Evolutionary conservation across 2,329 filamentous ascomycete genomes (phyloP), one percentile per base, ranked within the genome.

Genomic region (Fusarium bactridioides): DNA sequence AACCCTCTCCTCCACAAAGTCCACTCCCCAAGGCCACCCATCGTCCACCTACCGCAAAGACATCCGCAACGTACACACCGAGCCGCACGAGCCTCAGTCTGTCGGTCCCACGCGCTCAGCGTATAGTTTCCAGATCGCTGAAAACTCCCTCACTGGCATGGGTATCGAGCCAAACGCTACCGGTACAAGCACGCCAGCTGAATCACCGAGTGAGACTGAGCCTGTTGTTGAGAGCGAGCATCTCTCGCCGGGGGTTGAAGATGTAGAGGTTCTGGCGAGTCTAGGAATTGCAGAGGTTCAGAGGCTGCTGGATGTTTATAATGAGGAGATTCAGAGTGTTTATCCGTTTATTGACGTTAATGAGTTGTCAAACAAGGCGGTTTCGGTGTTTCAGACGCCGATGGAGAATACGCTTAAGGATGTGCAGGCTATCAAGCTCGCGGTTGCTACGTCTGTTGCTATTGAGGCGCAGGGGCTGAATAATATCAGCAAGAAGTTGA

Each of bases 41-140:
- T 57, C 63, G 4, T 57, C 63, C 4, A 43, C 60, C 9, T 66
- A 66, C 25, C 54, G 29, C 29, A 35, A 29, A 18, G 63, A 66
- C 15, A n/a, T 64, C 8, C 60, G 63, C 15, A 64, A 66, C 9
- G 60, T 57, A 2, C 48, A 25, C 15, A 58, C 12, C 5, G 63
- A 50, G 4, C 63, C 63, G 10, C 45, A 60, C 3, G 48, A 66
- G 9, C 63, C 63, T 5, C 63, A 64, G 18, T 66, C 64, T 31
- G 50, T 66, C 0, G 63, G 63, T 1, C 63, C 63, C 0, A 66
- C 51, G 9, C 40, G 63, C 29, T 66, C 63, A 10, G 63, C 63
- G 4, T 66, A 56, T 8, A 64, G 63, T 11, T 66, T 66, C 18
- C 63, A 66, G n/a, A 66, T 66, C 11, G 63, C 63, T 0, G 63